Evolutionary conservation across 2,329 filamentous ascomycete genomes (phyloP), one percentile per base, ranked within the genome.

Genomic region (Trichothecium sympodiale): DNA sequence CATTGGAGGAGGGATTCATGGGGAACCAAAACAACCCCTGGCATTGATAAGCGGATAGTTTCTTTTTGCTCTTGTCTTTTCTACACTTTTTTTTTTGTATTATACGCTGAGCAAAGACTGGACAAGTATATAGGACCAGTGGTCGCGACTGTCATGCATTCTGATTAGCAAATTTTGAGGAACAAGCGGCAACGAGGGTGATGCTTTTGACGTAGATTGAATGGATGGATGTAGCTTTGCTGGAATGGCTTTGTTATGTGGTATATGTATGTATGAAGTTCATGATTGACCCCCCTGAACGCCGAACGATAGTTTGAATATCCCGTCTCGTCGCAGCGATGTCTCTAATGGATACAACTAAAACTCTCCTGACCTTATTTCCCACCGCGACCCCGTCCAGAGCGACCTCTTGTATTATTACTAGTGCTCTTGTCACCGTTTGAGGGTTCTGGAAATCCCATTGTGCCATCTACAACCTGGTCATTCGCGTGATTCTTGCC

Each of bases 1-100:
- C 88, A 2, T 65, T 96, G 38, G 89, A 94, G 57, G 89, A 96
- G 58, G 86, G 87, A 2, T 95, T 87, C 53, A 83, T 87, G 75
- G 71, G 69, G 29, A 68, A 66, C 45, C 46, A 47, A 31, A 75
- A 74, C 52, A 69, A 61, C 40, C 63, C 68, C 35, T 79, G 78
- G 66, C 84, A 91, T 58, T 94, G 81, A 55, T 43, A 34, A 42
- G 40, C 35, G 34, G 15, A 37, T 30, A 29, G 14, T 10, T 14
- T n/a, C 28, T 17, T 30, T 30, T 33, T 25, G 8, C 26, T 33
- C 17, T 38, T 41, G 31, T 35, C 28, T 35, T 31, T 35, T 20
- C 32, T 30, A 5, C n/a, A 6, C 15, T 30, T 30, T 30, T n/a
- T 30, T 30, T 30, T 30, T 25, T 25, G 20, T 25, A 25, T 25